Conservation (phyloP, 371 early-diverging fungal species). For the Zychaea mexicana region DNA sequence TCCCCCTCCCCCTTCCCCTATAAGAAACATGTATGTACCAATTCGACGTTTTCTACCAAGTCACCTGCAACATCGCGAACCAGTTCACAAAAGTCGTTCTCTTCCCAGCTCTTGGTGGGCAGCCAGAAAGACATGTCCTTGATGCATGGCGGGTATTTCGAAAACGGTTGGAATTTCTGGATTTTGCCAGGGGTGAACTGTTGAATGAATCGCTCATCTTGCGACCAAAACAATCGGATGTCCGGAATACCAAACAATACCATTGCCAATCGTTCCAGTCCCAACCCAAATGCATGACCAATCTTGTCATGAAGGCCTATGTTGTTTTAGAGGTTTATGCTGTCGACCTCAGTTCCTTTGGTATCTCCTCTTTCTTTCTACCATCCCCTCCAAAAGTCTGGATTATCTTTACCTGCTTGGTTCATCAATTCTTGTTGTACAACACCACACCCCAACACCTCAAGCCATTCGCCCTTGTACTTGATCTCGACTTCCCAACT, state of each 20-base stretch:
- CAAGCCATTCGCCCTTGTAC: constrained; percentile 95
- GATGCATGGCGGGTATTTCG: constrained; percentile 83
- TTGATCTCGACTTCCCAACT: constrained; percentile 96
- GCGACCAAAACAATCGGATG: constrained; percentile 95
- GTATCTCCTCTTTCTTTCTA: too few relatives aligned
- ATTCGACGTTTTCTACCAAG: constrained; percentile 85
- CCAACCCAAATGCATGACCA: constrained; percentile 98
- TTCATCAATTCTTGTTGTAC: constrained; percentile 84
- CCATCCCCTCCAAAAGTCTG: too few relatives aligned
- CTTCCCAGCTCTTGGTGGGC: constrained; percentile 69
- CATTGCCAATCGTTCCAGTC: constrained; percentile 97
- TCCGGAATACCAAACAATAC: constrained; percentile 94
- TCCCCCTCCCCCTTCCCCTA: background rate
- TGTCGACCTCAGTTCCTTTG: too few relatives aligned
- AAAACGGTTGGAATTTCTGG: constrained; percentile 78
- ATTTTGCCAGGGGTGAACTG: constrained; percentile 81
- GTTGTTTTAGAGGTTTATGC: too few relatives aligned
- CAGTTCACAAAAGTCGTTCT: constrained; percentile 92
- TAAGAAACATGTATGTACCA: constrained; percentile 70
- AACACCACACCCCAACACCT: constrained; percentile 94
- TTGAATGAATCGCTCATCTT: constrained; percentile 83
- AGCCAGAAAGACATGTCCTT: constrained; percentile 97
- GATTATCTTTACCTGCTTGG: constrained; percentile 61
- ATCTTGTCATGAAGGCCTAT: constrained; percentile 70
- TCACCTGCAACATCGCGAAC: constrained; percentile 94